These are phyloP conservation scores for Candida germanica DNA, from an alignment of 805 yeast genomes.

Conservation along the genomic window DNA sequence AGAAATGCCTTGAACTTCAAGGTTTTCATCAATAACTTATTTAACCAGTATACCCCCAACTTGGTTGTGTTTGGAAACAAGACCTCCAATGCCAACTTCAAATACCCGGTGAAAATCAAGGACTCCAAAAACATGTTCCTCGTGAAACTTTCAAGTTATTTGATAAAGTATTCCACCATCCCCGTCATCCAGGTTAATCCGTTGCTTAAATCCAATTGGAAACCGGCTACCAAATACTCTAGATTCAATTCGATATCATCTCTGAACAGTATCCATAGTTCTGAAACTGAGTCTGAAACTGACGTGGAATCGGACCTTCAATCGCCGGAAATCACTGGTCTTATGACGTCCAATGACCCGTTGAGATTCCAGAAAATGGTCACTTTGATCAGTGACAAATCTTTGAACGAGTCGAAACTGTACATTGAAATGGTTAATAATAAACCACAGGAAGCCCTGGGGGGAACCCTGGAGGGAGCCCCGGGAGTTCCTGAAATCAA, in stretches of 20 bases:
- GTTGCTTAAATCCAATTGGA: no score
- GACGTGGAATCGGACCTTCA: not conserved
- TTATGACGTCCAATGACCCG: conserved; percentile 3
- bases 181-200: conserved; percentile 29
- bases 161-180: conserved; percentile 36
- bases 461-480: conserved; percentile 12
- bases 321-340: not conserved
- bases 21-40: conserved; percentile 34
- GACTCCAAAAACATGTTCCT: conserved; percentile 23
- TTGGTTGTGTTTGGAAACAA: conserved; percentile 36
- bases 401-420: conserved; percentile 24
- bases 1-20: conserved; percentile 22
- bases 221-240: no score
- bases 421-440: conserved; percentile 14
- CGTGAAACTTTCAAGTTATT: conserved; percentile 35
- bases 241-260: not conserved
- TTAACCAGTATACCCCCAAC: conserved; percentile 40
- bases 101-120: conserved; percentile 34
- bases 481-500: conserved; percentile 11
- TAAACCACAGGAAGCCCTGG: not conserved
- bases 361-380: conserved; percentile 19
- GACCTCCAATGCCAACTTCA: conserved; percentile 40
- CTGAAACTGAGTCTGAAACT: not conserved
- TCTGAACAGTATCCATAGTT: not conserved
- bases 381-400: conserved; percentile 16